phyloP scores from a whole-genome alignment of 2,329 filamentous ascomycete genomes.

The Dactylellina cionopaga region DNA sequence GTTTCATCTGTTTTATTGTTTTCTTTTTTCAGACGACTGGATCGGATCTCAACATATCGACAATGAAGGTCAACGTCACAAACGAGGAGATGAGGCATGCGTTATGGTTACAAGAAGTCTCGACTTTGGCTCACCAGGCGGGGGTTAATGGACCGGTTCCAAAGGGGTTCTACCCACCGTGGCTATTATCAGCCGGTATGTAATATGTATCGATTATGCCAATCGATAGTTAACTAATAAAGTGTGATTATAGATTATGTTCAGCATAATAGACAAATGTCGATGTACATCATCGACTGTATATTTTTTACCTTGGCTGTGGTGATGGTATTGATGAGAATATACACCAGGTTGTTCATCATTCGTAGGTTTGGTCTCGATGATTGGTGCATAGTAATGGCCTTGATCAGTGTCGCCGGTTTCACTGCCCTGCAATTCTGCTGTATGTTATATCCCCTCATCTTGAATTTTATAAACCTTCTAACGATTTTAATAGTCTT shows the following conservation, averaged over 20 bases:
- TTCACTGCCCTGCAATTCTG: slow-evolving; percentile 51
- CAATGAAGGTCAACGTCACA: slow-evolving; percentile 33
- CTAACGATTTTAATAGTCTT: slow-evolving; percentile 26
- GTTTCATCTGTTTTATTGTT: neutral
- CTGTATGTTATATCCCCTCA: slow-evolving; percentile 31
- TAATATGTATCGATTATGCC: neutral
- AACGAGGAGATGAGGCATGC: slow-evolving; percentile 30
- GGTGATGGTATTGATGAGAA: slow-evolving; percentile 43
- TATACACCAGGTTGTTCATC: slow-evolving; percentile 50
- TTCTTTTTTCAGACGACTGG: slow-evolving; percentile 31
- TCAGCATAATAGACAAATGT: slow-evolving; percentile 20
- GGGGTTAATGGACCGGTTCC: slow-evolving; percentile 44
- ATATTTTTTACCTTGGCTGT: slow-evolving; percentile 45
- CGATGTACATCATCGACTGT: slow-evolving; percentile 46
- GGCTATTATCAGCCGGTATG: slow-evolving; percentile 31
- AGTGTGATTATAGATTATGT: slow-evolving; percentile 27
- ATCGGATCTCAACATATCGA: slow-evolving; percentile 4
- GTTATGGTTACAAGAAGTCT: slow-evolving; percentile 38
- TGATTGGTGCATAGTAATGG: slow-evolving; percentile 47
- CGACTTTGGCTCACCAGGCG: slow-evolving; percentile 27
- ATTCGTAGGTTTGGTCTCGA: slow-evolving; percentile 41
- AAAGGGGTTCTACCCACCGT: slow-evolving; percentile 37
- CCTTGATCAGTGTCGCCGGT: slow-evolving; percentile 36
- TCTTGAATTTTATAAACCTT: neutral
- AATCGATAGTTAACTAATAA: neutral